Percentiles rank a stretch among this genome's conserved stretches.
phyloP scores from a whole-genome alignment of 352 stramenopile species.

The Peronospora belbahrii region DNA sequence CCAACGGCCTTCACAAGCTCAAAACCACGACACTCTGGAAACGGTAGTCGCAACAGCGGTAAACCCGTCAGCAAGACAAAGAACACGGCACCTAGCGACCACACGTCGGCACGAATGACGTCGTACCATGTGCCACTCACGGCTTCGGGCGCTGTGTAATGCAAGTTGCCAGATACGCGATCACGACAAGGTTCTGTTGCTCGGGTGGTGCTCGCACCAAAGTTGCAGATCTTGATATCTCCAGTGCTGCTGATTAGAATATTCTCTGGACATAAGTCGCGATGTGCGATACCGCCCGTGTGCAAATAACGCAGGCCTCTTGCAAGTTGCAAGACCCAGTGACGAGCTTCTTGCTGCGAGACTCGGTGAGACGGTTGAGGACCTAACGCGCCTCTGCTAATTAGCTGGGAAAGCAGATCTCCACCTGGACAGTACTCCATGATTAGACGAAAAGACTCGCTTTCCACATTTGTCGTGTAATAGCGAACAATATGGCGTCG shows the following conservation, averaged over 20 bases:
- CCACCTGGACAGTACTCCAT: slow-evolving; percentile 53
- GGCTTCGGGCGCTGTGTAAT: slow-evolving; percentile 63
- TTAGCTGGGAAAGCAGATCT: slow-evolving; percentile 42
- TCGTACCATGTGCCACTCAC: slow-evolving; percentile 46
- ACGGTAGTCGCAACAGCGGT: slow-evolving; percentile 36
- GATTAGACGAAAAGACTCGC: slow-evolving; percentile 38
- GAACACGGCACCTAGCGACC: slow-evolving; percentile 60
- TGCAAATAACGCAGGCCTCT: slow-evolving; percentile 38
- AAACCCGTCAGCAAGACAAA: slow-evolving; percentile 70
- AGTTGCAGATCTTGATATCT: slow-evolving; percentile 50
- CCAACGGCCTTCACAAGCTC: slow-evolving; percentile 36
- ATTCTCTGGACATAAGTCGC: slow-evolving; percentile 53
- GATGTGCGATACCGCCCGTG: slow-evolving; percentile 34
- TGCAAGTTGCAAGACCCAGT: slow-evolving; percentile 36
- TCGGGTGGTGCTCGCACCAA: slow-evolving; percentile 37
- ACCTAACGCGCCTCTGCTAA: slow-evolving; percentile 10
- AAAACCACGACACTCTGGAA: slow-evolving; percentile 36
- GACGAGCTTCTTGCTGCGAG: slow-evolving; percentile 32
- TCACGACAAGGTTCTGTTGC: slow-evolving; percentile 24
- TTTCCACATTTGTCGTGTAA: slow-evolving; percentile 34
- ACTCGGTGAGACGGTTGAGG: slow-evolving; percentile 12
- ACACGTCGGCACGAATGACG: slow-evolving; percentile 48
- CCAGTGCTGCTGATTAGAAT: slow-evolving; percentile 31
- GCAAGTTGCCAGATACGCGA: slow-evolving; percentile 35
- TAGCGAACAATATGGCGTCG: slow-evolving; percentile 44